Evolutionary conservation across 2,329 filamentous ascomycete genomes (phyloP).

Genomic region (Venturiaceae sp.): DNA sequence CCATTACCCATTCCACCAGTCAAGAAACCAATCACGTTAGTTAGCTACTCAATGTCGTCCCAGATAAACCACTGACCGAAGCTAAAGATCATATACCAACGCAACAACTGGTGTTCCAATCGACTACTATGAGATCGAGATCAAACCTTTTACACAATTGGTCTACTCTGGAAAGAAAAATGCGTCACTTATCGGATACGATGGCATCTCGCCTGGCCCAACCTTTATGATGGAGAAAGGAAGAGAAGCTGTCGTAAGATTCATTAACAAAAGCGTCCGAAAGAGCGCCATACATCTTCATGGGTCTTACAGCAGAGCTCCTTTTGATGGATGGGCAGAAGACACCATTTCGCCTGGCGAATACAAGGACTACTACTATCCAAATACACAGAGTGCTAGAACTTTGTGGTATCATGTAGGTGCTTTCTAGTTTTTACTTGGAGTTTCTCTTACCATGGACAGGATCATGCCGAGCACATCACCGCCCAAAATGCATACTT

Average conservation of each 20-base stretch:
- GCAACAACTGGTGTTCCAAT: slow-evolving; percentile 25
- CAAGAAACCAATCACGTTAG: slow-evolving; percentile 32
- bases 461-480: slow-evolving; percentile 30
- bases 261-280: slow-evolving; percentile 38
- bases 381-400: slow-evolving; percentile 43
- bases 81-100: slow-evolving; percentile 24
- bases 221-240: slow-evolving; percentile 40
- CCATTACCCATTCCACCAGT: slow-evolving; percentile 36
- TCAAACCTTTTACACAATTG: slow-evolving; percentile 29
- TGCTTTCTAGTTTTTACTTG: background rate
- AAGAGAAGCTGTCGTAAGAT: slow-evolving; percentile 43
- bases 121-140: slow-evolving; percentile 37
- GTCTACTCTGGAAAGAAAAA: slow-evolving; percentile 32
- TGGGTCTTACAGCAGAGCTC: slow-evolving; percentile 38
- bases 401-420: slow-evolving; percentile 47
- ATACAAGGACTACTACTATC: slow-evolving; percentile 55
- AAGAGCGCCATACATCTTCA: slow-evolving; percentile 45
- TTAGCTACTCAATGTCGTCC: slow-evolving; percentile 4
- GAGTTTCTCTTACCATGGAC: background rate
- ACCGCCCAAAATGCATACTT: slow-evolving; percentile 41
- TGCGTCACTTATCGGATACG: slow-evolving; percentile 38
- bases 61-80: slow-evolving; percentile 13
- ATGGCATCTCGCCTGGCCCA: slow-evolving; percentile 38
- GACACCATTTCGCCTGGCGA: slow-evolving; percentile 41
- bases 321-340: slow-evolving; percentile 45